phyloP scores from a whole-genome alignment of 164 flowering plant species.

The Pachysandra terminalis region DNA sequence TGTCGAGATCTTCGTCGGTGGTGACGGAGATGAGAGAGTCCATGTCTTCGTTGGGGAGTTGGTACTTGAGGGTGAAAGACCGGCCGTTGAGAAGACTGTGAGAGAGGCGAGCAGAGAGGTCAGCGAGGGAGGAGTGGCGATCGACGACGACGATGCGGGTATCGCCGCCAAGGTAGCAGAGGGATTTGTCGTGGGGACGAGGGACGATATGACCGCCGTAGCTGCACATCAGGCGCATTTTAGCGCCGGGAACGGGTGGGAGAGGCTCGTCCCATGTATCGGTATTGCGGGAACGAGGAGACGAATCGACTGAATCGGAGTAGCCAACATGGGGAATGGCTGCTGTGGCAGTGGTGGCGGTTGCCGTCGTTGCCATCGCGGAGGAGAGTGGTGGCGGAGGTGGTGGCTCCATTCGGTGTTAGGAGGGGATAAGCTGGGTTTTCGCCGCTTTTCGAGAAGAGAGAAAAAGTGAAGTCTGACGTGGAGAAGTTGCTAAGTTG shows the following conservation, averaged over 20 bases:
- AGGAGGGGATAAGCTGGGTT: conserved; percentile 23
- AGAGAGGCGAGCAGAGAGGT: neutral
- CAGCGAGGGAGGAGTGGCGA: conserved; percentile 50
- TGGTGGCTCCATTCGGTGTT: conserved; percentile 7
- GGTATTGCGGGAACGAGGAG: no score
- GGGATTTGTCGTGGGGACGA: conserved; percentile 80
- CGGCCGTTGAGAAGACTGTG: conserved; percentile 17
- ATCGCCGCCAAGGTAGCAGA: conserved; percentile 88
- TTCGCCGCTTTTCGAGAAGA: conserved; percentile 15
- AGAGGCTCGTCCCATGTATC: conserved; percentile 47
- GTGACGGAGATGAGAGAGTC: conserved; percentile 86
- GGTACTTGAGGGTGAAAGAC: no score
- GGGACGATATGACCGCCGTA: no score
- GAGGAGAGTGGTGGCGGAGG: neutral
- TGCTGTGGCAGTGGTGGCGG: no score
- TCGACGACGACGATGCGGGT: conserved; percentile 84
- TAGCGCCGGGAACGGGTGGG: conserved; percentile 21
- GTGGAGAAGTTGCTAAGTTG: no score
- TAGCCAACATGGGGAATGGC: conserved; percentile 19
- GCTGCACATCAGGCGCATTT: conserved; percentile 89
- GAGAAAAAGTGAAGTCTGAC: neutral
- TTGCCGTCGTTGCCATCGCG: no score
- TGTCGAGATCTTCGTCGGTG: no score
- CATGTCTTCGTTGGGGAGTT: neutral
- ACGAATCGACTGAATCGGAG: conserved; percentile 62